These are phyloP conservation scores for Trichosporon sp. DNA, from an alignment of 1,284 basidiomycete species.

Conservation along the genomic window DNA sequence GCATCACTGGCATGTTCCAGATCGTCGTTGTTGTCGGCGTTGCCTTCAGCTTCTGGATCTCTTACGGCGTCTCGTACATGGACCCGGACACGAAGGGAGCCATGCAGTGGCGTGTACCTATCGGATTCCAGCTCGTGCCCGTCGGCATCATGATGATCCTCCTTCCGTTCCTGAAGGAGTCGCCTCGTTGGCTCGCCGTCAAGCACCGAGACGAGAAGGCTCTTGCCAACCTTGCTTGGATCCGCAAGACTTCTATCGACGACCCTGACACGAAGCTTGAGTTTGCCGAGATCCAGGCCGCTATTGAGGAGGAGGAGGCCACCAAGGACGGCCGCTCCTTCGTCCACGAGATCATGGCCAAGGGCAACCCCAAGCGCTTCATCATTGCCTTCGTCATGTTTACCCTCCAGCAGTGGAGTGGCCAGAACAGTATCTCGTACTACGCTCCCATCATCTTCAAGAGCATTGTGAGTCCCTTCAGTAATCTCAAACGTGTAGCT, in stretches of 20 bases:
- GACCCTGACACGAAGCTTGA: constrained; percentile 62
- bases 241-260: constrained; percentile 62
- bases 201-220: constrained; percentile 62
- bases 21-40: constrained; percentile 66
- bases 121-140: constrained; percentile 62
- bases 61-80: constrained; percentile 47
- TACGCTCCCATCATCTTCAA: constrained; percentile 63
- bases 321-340: constrained; percentile 50
- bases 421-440: constrained; percentile 65
- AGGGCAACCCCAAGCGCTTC: constrained; percentile 72
- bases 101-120: constrained; percentile 52
- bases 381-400: constrained; percentile 64
- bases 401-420: constrained; percentile 69
- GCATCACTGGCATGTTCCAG: constrained; percentile 74
- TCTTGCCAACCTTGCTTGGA: constrained; percentile 61
- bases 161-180: constrained; percentile 65
- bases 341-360: constrained; percentile 66
- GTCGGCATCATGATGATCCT: constrained; percentile 75
- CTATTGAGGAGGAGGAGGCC: constrained; percentile 60
- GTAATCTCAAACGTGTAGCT: background rate
- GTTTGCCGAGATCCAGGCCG: constrained; percentile 62
- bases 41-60: constrained; percentile 34
- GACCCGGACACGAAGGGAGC: constrained; percentile 33
- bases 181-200: constrained; percentile 64
- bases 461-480: constrained; percentile 51